These are phyloP conservation scores for Cadophora sp. DNA, from an alignment of 2,329 filamentous ascomycete genomes.

Conservation along the genomic window DNA sequence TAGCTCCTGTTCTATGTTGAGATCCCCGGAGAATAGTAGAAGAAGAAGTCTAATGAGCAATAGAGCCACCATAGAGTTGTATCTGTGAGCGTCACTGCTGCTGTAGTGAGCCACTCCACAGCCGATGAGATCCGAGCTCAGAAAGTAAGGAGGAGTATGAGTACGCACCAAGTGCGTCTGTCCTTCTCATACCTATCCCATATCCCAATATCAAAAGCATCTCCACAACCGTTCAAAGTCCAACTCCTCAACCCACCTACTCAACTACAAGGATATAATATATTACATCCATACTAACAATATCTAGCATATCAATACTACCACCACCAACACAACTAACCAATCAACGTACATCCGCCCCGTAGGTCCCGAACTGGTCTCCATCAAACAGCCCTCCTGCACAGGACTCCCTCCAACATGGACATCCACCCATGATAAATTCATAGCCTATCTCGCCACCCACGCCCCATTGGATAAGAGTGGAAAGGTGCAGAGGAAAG, in stretches of 20 bases:
- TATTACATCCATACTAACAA: neutral
- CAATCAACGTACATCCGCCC: conserved; percentile 27
- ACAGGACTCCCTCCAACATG: conserved; percentile 35
- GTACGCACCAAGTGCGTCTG: conserved; percentile 13
- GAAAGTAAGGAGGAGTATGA: conserved; percentile 13
- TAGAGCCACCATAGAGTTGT: conserved; percentile 14
- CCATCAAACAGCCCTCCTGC: conserved; percentile 32
- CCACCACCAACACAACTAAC: neutral
- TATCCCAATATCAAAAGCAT: neutral
- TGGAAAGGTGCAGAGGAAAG: conserved; percentile 30
- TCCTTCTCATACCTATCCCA: neutral
- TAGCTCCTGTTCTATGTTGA: neutral
- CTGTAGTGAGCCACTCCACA: neutral
- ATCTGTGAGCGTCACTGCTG: neutral
- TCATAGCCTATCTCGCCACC: conserved; percentile 41
- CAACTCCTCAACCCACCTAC: neutral
- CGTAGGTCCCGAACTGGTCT: conserved; percentile 29
- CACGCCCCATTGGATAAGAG: conserved; percentile 38
- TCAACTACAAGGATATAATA: no score
- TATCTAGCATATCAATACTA: neutral
- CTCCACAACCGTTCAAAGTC: neutral
- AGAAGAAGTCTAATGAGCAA: neutral
- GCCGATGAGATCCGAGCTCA: neutral
- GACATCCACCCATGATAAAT: conserved; percentile 38
- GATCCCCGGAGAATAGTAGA: neutral